Evolutionary conservation across 768 basidiomycete species (phyloP), one percentile per base, ranked within the genome.

Genomic region (Ephemerocybe angulata): DNA sequence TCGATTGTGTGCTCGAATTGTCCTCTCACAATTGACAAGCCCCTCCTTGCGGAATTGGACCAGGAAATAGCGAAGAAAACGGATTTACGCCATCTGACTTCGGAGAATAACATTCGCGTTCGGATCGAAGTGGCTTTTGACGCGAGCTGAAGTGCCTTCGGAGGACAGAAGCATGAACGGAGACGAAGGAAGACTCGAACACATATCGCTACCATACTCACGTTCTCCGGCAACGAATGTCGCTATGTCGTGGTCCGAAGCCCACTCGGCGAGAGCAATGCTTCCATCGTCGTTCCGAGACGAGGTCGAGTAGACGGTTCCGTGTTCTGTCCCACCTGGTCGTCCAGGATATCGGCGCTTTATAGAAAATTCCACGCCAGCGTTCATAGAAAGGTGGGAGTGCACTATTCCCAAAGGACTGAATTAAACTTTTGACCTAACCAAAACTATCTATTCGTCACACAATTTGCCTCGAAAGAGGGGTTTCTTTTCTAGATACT

Each of bases 161-260:
- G 19, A 13, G 29, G 19, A 11, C 25, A 22, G 11, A 31, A 6
- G 8, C 29, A 12, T 24, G 15, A 22, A 22, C 43, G 43, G 43
- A 24, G 43, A 46, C 22, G 25, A 10, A 22, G 24, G 4, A 17
- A 24, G 25, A n/a, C 21, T 15, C 5, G 19, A 3, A 31, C 27
- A 19, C 21, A 44, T 44, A 44, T 44, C 48, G 33, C 42, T 22
- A 48, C 31, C 19, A n/a, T 13, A 35, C 53, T 46, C 53, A 54
- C 53, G 53, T 54, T 47, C 53, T 24, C 53, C 53, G 44, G 40
- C 52, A 29, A 46, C 43, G 21, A 13, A 50, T 50, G 48, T 50
- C 24, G 31, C 30, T 19, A 50, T 29, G 48, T 8, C 29, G 29
- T 33, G 4, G 28, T 31, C 48, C 48, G 48, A 33, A 21, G 17